Evolutionary conservation across 2,329 filamentous ascomycete species (phyloP).

Genomic region (Alternaria rosae): DNA sequence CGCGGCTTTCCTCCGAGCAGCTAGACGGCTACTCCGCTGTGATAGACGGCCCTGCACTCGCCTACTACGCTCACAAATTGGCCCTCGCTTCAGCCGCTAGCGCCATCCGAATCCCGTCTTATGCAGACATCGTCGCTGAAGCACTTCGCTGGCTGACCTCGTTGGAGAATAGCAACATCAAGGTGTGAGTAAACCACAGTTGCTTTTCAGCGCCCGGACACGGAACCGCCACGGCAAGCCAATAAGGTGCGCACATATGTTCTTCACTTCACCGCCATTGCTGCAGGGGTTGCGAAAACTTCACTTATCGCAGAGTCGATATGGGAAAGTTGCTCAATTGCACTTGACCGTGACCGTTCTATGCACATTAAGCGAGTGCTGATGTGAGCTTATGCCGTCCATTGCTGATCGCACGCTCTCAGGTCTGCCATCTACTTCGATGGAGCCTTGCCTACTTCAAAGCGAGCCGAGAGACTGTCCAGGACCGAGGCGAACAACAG

Average conservation of each 20-base stretch:
- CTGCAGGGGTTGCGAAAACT: constrained; percentile 7
- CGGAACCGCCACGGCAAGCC: constrained; percentile 8
- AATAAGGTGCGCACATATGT: constrained; percentile 25
- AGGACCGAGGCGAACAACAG: constrained; percentile 67
- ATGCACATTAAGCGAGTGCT: constrained; percentile 13
- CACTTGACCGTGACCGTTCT: constrained; percentile 22
- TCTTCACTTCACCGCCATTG: constrained; percentile 10
- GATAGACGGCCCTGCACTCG: constrained; percentile 81
- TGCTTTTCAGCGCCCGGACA: constrained; percentile 16
- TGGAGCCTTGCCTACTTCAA: constrained; percentile 75
- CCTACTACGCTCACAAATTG: constrained; percentile 70
- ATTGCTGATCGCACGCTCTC: constrained; percentile 24
- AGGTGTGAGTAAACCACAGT: constrained; percentile 63
- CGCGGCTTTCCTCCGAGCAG: constrained; percentile 28
- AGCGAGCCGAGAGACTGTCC: constrained; percentile 67
- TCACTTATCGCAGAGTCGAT: not conserved
- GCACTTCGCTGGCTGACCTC: constrained; percentile 66
- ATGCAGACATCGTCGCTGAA: constrained; percentile 67
- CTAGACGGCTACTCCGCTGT: constrained; percentile 46
- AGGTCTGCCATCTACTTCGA: constrained; percentile 80
- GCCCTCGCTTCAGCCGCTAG: constrained; percentile 52
- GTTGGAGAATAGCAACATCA: constrained; percentile 63
- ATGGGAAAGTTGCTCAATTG: constrained; percentile 9
- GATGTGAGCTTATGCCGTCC: constrained; percentile 23
- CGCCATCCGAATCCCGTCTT: constrained; percentile 50